Percentiles rank a stretch among this genome's conserved stretches.
Evolutionary conservation across 495 filamentous ascomycete genomes (phyloP).

Genomic region (Penicillium cataractarum): DNA sequence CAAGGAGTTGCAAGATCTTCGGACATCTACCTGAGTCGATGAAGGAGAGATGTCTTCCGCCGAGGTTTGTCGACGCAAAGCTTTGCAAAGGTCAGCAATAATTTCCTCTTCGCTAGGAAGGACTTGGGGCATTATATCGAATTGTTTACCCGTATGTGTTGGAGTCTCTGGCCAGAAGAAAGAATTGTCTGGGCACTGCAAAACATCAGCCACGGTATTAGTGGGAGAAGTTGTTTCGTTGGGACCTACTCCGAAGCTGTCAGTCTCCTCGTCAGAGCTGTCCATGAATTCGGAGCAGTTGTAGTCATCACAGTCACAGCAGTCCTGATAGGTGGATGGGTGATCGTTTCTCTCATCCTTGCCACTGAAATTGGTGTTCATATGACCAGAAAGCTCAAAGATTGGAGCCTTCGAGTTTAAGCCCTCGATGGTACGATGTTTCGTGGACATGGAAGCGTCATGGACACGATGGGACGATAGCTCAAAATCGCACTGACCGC

Average conservation of each 20-base stretch:
- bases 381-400: slow-evolving; percentile 17
- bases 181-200: background rate
- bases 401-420: background rate
- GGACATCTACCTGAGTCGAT: background rate
- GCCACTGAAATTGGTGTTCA: slow-evolving; percentile 14
- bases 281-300: background rate
- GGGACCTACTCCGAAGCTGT: background rate
- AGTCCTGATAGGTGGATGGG: background rate
- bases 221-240: background rate
- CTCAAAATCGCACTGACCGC: slow-evolving; percentile 19
- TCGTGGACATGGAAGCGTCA: background rate
- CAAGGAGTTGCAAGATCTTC: background rate
- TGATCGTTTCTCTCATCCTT: background rate
- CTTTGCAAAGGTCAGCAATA: background rate
- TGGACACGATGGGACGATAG: background rate
- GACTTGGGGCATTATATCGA: background rate
- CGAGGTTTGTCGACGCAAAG: background rate
- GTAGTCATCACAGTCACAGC: background rate
- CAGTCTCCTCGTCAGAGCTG: too few relatives aligned
- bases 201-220: background rate
- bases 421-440: slow-evolving; percentile 9
- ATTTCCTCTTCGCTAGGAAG: background rate
- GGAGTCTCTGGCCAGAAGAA: background rate
- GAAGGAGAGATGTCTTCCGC: slow-evolving; percentile 1
- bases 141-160: background rate